Base-by-base conservation (phyloP, 495 filamentous ascomycete genomes). In the Neurospora sp. region DNA sequence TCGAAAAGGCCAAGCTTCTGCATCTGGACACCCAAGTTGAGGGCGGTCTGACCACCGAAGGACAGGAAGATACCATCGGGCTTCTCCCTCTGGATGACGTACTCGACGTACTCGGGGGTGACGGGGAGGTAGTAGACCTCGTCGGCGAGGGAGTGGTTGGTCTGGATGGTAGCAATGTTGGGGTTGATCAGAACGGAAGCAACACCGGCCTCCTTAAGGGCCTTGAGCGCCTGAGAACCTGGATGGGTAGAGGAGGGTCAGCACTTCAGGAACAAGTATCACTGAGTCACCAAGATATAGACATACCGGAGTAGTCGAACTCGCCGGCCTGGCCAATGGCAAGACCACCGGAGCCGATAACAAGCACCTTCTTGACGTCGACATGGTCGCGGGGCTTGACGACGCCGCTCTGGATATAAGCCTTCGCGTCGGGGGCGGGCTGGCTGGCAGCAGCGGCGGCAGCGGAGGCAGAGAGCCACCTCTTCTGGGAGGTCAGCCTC, bases 41-140 rank as follows among this genome's bases (percentile, higher is more conserved):
- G 89, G 74, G 90, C 95, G 8, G 95, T 99, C 86, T 99, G 96
- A 70, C 96, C 96, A 82, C 96, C 96, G 78, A 99, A 99, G 31
- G 94, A 97, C 73, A 95, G 89, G 82, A 97, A 97, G 74, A 99
- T 99, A 65, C 94, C 94, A 88, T 99, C 96, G 31, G 96, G 96
- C 70, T 90, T 89, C 83, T 99, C 96, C 77, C 91, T 89, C 86
- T 95, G 91, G 83, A 99, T 99, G 73, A 99, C 93, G 82, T 97
- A 97, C 77, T 93, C 90, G 75, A 99, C 94, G 78, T 97, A 98
- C 74, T 98, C 95, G 35, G 93, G 90, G 41, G 93, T 98, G 77
- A 99, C 94, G 27, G 96, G 96, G 27, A 99, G 89, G 85, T 98
- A 99, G 85, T 98, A 99, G 72, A 99, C 93, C 86, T 99, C 97